Conservation (phyloP, 192 early-diverging fungal species). For the Rhizophagus clarus region DNA sequence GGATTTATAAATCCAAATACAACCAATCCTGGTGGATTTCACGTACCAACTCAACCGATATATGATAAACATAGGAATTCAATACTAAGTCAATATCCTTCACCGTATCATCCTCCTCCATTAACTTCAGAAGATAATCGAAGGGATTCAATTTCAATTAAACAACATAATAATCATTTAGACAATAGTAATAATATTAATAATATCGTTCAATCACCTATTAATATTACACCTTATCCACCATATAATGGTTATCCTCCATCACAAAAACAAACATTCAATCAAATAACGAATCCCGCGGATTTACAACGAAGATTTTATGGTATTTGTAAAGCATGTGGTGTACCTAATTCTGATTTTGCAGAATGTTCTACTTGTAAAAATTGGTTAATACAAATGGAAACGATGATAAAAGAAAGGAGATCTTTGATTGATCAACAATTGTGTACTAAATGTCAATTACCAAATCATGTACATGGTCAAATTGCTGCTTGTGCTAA, state of each 20-base stretch:
- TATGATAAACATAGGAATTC: no score
- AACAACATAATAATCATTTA: not conserved
- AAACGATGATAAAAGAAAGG: not conserved
- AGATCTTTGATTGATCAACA: not conserved
- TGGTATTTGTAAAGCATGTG: not conserved
- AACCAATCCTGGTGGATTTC: not conserved
- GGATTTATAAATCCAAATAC: not conserved
- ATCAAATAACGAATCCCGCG: not conserved
- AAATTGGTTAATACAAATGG: not conserved
- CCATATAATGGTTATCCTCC: not conserved
- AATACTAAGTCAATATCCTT: not conserved
- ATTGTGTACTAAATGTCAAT: not conserved
- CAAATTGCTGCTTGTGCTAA: not conserved
- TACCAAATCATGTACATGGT: not conserved
- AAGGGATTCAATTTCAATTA: not conserved
- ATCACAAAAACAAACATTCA: not conserved
- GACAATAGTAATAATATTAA: not conserved
- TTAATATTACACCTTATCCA: not conserved
- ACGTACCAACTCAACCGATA: not conserved
- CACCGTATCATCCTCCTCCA: no score
- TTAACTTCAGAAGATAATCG: not conserved
- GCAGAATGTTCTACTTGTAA: conserved; percentile 3
- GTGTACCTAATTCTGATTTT: not conserved
- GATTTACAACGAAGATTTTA: not conserved
- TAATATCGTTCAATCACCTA: not conserved